phyloP scores from a whole-genome alignment of 208 protist genomes.

The Jaenimonas drosophilae region DNA sequence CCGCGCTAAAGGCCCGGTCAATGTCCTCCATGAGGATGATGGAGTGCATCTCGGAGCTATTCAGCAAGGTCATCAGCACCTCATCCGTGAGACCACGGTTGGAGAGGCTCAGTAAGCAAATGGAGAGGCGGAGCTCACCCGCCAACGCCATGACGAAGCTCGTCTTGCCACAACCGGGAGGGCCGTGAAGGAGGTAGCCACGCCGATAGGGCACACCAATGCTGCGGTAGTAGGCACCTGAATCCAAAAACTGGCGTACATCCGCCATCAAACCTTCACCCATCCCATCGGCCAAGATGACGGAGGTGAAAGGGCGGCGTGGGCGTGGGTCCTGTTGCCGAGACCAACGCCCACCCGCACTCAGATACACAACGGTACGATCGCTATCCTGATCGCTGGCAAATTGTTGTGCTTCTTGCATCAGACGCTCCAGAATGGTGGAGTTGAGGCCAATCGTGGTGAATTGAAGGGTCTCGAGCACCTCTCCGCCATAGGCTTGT shows the following conservation, averaged over 20 bases:
- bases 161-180: slow-evolving; percentile 93
- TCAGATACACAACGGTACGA: slow-evolving; percentile 81
- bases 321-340: slow-evolving; percentile 49
- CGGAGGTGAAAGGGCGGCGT: slow-evolving; percentile 80
- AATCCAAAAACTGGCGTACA: slow-evolving; percentile 73
- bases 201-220: slow-evolving; percentile 93
- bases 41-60: slow-evolving; percentile 69
- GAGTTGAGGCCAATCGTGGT: slow-evolving; percentile 50
- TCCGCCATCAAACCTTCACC: slow-evolving; percentile 61
- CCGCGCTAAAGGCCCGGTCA: slow-evolving; percentile 87
- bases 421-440: slow-evolving; percentile 46
- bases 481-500: slow-evolving; percentile 53
- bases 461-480: slow-evolving; percentile 76
- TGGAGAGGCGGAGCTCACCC: slow-evolving; percentile 83
- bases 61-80: slow-evolving; percentile 74
- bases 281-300: slow-evolving; percentile 74
- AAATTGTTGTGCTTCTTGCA: slow-evolving; percentile 56
- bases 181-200: slow-evolving; percentile 93
- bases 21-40: slow-evolving; percentile 95
- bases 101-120: slow-evolving; percentile 91
- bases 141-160: slow-evolving; percentile 91
- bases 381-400: slow-evolving; percentile 55
- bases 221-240: slow-evolving; percentile 81
- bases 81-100: slow-evolving; percentile 85
- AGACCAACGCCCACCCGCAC: slow-evolving; percentile 60